Base-by-base conservation (phyloP, 306 rosid genomes). In the Pachyrhizus erosus region DNA sequence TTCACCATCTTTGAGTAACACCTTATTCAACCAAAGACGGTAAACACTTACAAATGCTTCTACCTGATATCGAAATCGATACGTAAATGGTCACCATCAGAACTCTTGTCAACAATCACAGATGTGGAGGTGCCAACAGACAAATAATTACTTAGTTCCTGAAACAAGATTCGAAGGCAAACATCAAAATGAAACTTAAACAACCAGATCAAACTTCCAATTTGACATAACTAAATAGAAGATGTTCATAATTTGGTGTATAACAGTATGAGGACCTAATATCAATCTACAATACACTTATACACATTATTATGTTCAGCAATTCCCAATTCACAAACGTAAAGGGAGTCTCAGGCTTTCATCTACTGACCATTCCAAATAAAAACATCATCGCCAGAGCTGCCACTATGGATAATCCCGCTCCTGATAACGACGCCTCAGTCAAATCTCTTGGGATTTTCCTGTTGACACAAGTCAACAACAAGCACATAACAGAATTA, bases 381-480 rank as follows among this genome's bases (percentile, higher is more conserved):
- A 96, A 90, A 87, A 96, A 93, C 90, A 89, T 77, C 90, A 96
- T 96, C 70, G 76, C 71, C 43, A 96, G 89, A 60, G 99, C 99
- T 70, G 99, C 97, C 58, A 91, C 12, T 27, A 93, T 89, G 77
- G 98, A 96, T 87, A 96, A 88, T 80, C 99, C 98, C 7, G 99
- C 98, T 81, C 99, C 99, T 11, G 99, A 92, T 77, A 96, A 51
- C 21, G 99, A 90, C 1, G 99, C 97, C 91, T 93, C 99, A 6
- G 99, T 93, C 89, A 96, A 91, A 89, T 96, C 99, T 86, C 99
- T 91, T 2, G 99, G 99, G 75, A 96, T 96, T 90, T 96, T 96
- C 86, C 99, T 96, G 93, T 77, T 76, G 52, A 80, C 7, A 33
- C 39, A 84, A 83, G 75, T 73, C 76, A 79, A 78, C 43, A 75